Evolutionary conservation across 208 protist species (phyloP).

Genomic region (Acanthamoeba royreba): DNA sequence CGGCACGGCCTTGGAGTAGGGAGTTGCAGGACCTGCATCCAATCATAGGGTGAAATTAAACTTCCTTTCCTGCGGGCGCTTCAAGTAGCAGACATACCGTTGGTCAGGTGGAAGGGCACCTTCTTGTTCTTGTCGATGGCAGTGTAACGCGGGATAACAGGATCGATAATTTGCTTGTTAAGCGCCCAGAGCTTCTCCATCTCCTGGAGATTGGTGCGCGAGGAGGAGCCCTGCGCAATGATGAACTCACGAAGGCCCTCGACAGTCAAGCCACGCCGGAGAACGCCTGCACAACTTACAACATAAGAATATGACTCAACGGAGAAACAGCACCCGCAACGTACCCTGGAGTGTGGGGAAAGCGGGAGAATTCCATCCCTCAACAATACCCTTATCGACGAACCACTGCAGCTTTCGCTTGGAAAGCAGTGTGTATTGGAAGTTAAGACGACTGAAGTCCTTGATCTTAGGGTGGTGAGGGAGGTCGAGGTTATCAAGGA

Average conservation of each 20-base stretch:
- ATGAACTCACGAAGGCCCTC: conserved; percentile 95
- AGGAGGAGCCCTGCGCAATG: conserved; percentile 94
- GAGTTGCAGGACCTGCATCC: neutral
- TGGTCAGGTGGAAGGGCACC: conserved; percentile 47
- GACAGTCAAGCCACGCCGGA: conserved; percentile 96
- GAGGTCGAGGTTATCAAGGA: conserved; percentile 87
- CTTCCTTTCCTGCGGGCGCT: neutral
- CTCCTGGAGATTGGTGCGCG: conserved; percentile 94
- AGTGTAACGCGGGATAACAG: conserved; percentile 94
- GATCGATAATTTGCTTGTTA: conserved; percentile 97
- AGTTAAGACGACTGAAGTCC: conserved; percentile 98
- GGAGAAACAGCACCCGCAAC: neutral
- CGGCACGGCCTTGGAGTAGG: conserved; percentile 47
- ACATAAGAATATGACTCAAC: neutral
- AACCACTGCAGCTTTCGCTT: conserved; percentile 98
- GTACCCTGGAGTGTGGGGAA: conserved; percentile 95
- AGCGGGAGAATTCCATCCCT: conserved; percentile 98
- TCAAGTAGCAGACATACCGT: neutral
- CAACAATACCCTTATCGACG: conserved; percentile 93
- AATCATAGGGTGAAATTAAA: conserved; percentile 46
- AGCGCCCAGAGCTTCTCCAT: conserved; percentile 98
- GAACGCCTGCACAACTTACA: conserved; percentile 77
- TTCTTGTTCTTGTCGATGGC: conserved; percentile 76
- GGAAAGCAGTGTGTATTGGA: conserved; percentile 97
- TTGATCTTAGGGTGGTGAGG: conserved; percentile 69